These are phyloP conservation scores for Tricholomella constricta DNA, from an alignment of 768 basidiomycete genomes.

Conservation along the genomic window DNA sequence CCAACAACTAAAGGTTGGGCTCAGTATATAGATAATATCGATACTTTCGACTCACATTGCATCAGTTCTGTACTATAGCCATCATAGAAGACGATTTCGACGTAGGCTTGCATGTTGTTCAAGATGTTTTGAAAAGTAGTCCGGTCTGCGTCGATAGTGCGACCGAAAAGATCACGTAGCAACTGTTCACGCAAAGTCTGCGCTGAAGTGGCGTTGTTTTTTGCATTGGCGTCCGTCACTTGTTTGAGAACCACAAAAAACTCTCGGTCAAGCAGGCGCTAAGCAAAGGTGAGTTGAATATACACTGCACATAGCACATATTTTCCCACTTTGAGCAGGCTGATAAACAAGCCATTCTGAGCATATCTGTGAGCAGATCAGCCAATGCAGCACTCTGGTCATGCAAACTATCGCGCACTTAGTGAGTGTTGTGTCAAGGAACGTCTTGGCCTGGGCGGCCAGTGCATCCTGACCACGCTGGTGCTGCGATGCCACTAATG, in stretches of 20 bases:
- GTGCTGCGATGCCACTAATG: slow-evolving; percentile 48
- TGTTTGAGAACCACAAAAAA: slow-evolving; percentile 59
- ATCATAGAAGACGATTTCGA: slow-evolving; percentile 59
- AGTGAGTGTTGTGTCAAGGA: slow-evolving; percentile 53
- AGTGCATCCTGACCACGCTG: slow-evolving; percentile 60
- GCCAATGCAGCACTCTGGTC: background rate
- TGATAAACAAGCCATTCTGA: slow-evolving; percentile 56
- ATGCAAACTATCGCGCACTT: slow-evolving; percentile 32
- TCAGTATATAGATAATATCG: slow-evolving; percentile 3
- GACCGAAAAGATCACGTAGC: slow-evolving; percentile 56
- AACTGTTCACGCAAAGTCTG: slow-evolving; percentile 48
- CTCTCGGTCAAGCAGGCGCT: slow-evolving; percentile 48
- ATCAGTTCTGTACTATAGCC: slow-evolving; percentile 55
- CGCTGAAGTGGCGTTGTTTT: slow-evolving; percentile 24
- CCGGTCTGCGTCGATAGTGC: slow-evolving; percentile 52
- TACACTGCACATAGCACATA: background rate
- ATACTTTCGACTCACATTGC: slow-evolving; percentile 45
- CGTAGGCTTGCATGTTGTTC: slow-evolving; percentile 56
- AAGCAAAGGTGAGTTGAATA: background rate
- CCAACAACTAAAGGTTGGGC: slow-evolving; percentile 50
- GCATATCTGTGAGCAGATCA: slow-evolving; percentile 46
- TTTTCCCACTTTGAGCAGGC: slow-evolving; percentile 55
- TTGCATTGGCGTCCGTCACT: slow-evolving; percentile 40
- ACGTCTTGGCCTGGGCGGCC: slow-evolving; percentile 54
- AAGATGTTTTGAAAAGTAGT: slow-evolving; percentile 53